Conservation (phyloP, 805 yeast genomes). For the Suhomyces xylopsoci region DNA sequence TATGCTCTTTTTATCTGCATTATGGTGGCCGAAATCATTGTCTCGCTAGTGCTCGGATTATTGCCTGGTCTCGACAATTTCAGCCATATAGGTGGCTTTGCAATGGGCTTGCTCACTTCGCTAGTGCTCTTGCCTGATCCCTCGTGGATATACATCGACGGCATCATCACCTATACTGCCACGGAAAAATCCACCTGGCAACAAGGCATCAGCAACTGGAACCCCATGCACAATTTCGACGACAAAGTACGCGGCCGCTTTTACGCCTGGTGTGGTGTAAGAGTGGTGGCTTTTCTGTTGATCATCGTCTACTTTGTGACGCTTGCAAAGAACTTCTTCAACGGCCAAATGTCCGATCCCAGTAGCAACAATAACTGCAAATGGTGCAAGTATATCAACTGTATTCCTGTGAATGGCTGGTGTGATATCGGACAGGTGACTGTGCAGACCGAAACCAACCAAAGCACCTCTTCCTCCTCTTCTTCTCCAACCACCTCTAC, state of each 20-base stretch:
- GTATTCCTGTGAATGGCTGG: constrained; percentile 71
- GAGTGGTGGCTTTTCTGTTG: constrained; percentile 45
- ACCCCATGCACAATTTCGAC: constrained; percentile 32
- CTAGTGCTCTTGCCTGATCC: constrained; percentile 57
- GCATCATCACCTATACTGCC: constrained; percentile 35
- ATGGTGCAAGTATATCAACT: constrained; percentile 74
- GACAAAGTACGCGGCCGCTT: constrained; percentile 39
- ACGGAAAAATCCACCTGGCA: constrained; percentile 25
- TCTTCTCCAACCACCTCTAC: constrained; percentile 7
- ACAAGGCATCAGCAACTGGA: constrained; percentile 37
- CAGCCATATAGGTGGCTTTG: constrained; percentile 73
- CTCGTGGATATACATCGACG: constrained; percentile 39
- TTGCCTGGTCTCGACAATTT: constrained; percentile 75
- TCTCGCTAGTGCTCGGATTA: constrained; percentile 60
- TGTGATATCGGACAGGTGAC: constrained; percentile 49
- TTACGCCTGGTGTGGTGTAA: constrained; percentile 49
- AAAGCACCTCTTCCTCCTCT: too few species aligned
- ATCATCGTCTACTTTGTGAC: constrained; percentile 49
- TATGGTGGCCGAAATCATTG: constrained; percentile 54
- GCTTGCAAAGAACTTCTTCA: constrained; percentile 47
- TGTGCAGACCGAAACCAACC: constrained; percentile 12
- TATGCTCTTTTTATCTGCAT: constrained; percentile 46
- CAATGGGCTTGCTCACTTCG: constrained; percentile 54
- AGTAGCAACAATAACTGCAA: constrained; percentile 51
- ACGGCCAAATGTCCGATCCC: constrained; percentile 16